phyloP scores from a whole-genome alignment of 1,139 yeast species.

The Saccharomycopsis hybrid region DNA sequence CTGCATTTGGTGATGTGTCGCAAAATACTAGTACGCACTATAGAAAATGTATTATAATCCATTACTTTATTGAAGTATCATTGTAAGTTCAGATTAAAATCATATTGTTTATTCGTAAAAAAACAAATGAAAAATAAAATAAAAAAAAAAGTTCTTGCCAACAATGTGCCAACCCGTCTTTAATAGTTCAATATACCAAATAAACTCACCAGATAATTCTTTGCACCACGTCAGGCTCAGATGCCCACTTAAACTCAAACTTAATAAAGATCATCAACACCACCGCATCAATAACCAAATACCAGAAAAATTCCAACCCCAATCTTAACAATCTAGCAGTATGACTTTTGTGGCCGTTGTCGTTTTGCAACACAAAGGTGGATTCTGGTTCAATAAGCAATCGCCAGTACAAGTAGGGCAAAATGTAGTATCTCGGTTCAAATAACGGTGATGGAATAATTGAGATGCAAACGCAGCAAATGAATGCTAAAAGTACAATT shows the following conservation, averaged over 20 bases:
- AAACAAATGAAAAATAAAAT: no score
- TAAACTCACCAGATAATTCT: constrained; percentile 75
- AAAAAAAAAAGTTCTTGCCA: no score
- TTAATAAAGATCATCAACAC: constrained; percentile 52
- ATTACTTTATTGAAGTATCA: no score
- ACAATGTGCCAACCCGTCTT: no score
- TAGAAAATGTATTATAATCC: no score
- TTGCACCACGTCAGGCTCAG: constrained; percentile 51
- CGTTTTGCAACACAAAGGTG: constrained; percentile 1
- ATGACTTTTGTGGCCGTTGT: background rate
- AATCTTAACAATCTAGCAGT: constrained; percentile 30
- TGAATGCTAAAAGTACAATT: constrained; percentile 36
- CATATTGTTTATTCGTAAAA: no score
- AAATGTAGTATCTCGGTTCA: constrained; percentile 87
- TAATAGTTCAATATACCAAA: no score
- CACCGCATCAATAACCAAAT: constrained; percentile 44
- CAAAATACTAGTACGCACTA: no score
- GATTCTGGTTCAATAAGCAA: constrained; percentile 32
- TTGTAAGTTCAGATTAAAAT: no score
- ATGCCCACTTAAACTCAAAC: constrained; percentile 63
- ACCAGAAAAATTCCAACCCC: constrained; percentile 55
- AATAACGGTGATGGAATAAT: constrained; percentile 85
- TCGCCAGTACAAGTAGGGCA: constrained; percentile 76
- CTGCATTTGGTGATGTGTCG: no score
- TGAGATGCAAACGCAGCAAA: constrained; percentile 50